Evolutionary conservation across 768 basidiomycete species (phyloP), one percentile per base, ranked within the genome.

Genomic region (Hysterangium stoloniferum): DNA sequence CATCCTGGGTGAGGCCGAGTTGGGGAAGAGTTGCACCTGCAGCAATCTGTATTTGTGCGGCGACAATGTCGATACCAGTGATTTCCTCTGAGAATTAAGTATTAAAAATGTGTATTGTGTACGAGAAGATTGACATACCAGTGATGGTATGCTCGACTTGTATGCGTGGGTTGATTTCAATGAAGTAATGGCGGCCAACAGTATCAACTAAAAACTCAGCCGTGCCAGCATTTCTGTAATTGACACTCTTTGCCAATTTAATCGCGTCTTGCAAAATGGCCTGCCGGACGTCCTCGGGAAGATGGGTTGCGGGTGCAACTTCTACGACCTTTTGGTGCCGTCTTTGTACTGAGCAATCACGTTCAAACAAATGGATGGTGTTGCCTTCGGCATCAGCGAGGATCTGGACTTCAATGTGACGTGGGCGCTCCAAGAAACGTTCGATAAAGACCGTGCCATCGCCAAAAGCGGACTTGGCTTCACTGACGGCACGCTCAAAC

Each of bases 91-190:
- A 25, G 51, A 42, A 34, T 17, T 27, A 1, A 33, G 13, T 1
- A 25, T 40, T 42, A 32, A 35, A 52, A 24, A 2, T 22, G 42
- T 37, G 57, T 20, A 28, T 31, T 20, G 11, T 22, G 11, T 32
- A 36, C 13, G 13, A 45, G 13, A 38, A 35, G 25, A 15, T 4
- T 19, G 19, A 64, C 71, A 46, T 57, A 90, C 92, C 92, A 54
- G 96, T 97, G 65, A 98, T 97, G 51, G 96, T 98, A 69, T 98
- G 96, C 65, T 98, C 96, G 69, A 99, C 96, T 68, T 99, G 96
- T 61, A 99, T 97, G 71, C 96, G 92, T 27, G 96, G 93, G 68
- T 97, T 97, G 60, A 99, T 97, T 70, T 99, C 96, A 62, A 99
- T 98, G 72, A 99, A 98, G 70, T 98, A 98, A 68, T 96, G 92